Conservation (phyloP, 2,329 filamentous ascomycete genomes). For the Macrophomina tecta region DNA sequence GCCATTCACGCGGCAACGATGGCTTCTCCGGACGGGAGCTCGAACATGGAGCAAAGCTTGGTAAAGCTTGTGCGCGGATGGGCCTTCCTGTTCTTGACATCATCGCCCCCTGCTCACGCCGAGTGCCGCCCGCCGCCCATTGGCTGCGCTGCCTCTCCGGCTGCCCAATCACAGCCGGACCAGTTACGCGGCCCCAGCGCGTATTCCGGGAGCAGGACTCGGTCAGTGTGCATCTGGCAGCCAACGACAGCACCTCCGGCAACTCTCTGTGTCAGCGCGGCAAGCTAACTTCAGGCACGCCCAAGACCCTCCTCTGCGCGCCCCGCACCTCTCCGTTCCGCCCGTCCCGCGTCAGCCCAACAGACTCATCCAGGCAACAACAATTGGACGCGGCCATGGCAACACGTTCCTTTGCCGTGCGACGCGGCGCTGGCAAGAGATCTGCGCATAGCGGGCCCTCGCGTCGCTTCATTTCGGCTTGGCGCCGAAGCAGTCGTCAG, state of each 20-base stretch:
- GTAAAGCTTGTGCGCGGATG: slow-evolving; percentile 29
- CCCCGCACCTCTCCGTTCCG: slow-evolving; percentile 5
- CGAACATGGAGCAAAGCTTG: slow-evolving; percentile 28
- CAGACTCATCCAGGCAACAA: slow-evolving; percentile 1
- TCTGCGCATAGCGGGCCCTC: slow-evolving; percentile 16
- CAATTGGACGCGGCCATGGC: neutral
- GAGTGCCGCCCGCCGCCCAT: neutral
- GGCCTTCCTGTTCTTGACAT: slow-evolving; percentile 10
- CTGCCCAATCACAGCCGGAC: neutral
- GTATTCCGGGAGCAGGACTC: neutral
- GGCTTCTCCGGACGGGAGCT: neutral
- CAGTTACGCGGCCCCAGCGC: neutral
- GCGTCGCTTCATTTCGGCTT: slow-evolving; percentile 26
- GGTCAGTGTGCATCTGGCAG: neutral
- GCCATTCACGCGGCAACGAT: slow-evolving; percentile 2
- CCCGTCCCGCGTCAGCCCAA: neutral
- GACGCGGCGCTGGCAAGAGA: slow-evolving; percentile 7
- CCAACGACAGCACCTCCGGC: neutral
- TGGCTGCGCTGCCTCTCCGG: neutral
- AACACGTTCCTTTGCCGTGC: neutral
- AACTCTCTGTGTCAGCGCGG: neutral
- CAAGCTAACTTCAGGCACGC: neutral
- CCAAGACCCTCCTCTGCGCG: neutral
- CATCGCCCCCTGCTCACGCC: neutral
- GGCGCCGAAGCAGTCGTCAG: slow-evolving; percentile 27